Base-by-base conservation (phyloP, 2,329 filamentous ascomycete species). In the Penicillium glabrum region DNA sequence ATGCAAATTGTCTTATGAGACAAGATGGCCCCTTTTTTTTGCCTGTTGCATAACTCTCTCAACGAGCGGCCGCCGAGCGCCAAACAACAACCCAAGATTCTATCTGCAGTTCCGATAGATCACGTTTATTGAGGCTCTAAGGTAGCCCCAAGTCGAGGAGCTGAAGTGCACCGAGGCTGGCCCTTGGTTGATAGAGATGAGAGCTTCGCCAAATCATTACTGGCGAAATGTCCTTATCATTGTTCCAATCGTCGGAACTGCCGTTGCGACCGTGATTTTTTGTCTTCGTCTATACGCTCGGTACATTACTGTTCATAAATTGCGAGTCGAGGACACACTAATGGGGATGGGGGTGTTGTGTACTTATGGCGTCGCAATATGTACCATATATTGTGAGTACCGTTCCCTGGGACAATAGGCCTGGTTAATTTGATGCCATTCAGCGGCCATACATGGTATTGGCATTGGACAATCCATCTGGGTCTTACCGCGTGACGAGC, bases 161-260 rank as follows among this genome's bases (percentile, higher is more conserved):
- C 7, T 9, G 35, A 4, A 37, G 16, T 7, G 33, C 44, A 31
- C 16, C 3, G 16, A 11, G 8, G 16, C 24, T 16, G 2, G 5
- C 9, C 23, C 24, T 11, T 9, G 8, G 24, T 24, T 14, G 8
- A 21, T 37, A 51, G 24, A 33, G n/a, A 50, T 51, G 50, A 24
- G 13, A 13, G 43, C 31, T 14, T 31, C 21, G n/a, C n/a, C 39
- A n/a, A 21, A 31, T 21, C 23, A 49, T n/a, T 21, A 61, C 43
- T 61, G 61, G 61, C 55, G 31, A 47, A 46, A 56, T 37, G 52
- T 64, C n/a, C 46, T 64, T 16, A 61, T 56, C 5, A 56, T 60
- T 27, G 48, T 64, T 1, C 59, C 64, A 1, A 57, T 65, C 11
- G 46, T 57, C 6, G 60, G 61, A 1, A 54, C 61, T 11, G 43